Base-by-base conservation (phyloP, 768 basidiomycete genomes). In the Phaeotremella fagi region DNA sequence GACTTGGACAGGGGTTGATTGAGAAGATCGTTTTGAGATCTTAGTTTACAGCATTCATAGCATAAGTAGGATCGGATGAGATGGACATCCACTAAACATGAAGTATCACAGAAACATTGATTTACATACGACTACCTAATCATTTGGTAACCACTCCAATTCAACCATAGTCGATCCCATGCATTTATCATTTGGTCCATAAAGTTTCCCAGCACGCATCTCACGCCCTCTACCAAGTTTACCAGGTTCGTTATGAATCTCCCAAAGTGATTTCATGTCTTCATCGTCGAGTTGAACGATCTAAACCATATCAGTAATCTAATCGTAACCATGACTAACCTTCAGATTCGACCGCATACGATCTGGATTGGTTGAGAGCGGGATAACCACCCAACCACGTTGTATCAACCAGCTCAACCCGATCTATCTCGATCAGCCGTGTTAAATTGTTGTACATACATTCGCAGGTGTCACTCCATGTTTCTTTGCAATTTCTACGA, bases 1-100 rank as follows among this genome's bases (percentile, higher is more conserved):
- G 90, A 35, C 68, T 94, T 41, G 91, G 90, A 2, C 62, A 77
- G 15, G 86, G 85, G 0, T 64, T 94, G 25, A 75, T 94, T 2
- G 78, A 78, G 22, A 58, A 52, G 33, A 57, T 75, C 6, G 66
- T 45, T 5, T 9, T 24, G 26, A 45, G n/a, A n/a, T n/a, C n/a
- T n/a, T n/a, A n/a, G n/a, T n/a, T n/a, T n/a, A n/a, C n/a, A n/a
- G n/a, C n/a, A n/a, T n/a, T n/a, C n/a, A n/a, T n/a, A n/a, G n/a
- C n/a, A n/a, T n/a, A n/a, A n/a, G n/a, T n/a, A n/a, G n/a, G n/a
- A n/a, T n/a, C n/a, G n/a, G n/a, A n/a, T n/a, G n/a, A n/a, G n/a
- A n/a, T n/a, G n/a, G n/a, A n/a, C n/a, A n/a, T n/a, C n/a, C n/a
- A n/a, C n/a, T n/a, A n/a, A n/a, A n/a, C n/a, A n/a, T n/a, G n/a